Base-by-base conservation (phyloP, 2,329 filamentous ascomycete species). In the Whalleya microplaca region DNA sequence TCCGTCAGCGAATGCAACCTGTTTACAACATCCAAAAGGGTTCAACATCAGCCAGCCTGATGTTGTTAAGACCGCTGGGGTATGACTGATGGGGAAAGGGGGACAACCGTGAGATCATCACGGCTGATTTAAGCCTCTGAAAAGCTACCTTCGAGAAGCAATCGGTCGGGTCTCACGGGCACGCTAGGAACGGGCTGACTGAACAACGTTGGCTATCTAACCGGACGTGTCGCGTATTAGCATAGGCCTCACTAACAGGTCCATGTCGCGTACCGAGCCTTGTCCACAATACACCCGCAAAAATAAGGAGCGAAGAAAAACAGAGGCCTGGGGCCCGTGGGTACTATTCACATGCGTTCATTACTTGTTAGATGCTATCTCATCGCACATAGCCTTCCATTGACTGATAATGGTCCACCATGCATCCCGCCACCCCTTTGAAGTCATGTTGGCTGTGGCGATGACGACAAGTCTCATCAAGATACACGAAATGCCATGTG, bases 61-160 rank as follows among this genome's bases (percentile, higher is more conserved):
- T 55, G 58, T 61, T 55, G 58, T 61, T 62, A 63, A 61, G 58
- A 40, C 56, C 61, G 43, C 60, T 65, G 63, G 62, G 50, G 66
- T 59, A 53, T 23, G 46, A 52, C 56, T 55, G 45, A 59, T 4
- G 23, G 23, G 23, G 23, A 9, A 4, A 27, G 23, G 53, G 58
- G 45, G 51, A 55, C n/a, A 20, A 55, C 58, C 58, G 61, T 65
- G 63, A 65, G 64, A 65, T 68, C 65, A 64, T 62, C 49, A 54
- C 47, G 47, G 54, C 53, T 51, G 51, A 58, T 58, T 60, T 50
- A 48, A 55, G 57, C 41, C 61, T 48, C 59, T 37, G 32, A 16
- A 16, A n/a, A 48, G 56, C 49, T 56, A 51, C 45, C 46, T 58
- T 50, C 45, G 44, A 56, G 40, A 48, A 51, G 27, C 41, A 47